Percentiles rank a stretch among this genome's conserved stretches.
phyloP scores from a whole-genome alignment of 495 filamentous ascomycete species.

The Podospora pseudocomata region DNA sequence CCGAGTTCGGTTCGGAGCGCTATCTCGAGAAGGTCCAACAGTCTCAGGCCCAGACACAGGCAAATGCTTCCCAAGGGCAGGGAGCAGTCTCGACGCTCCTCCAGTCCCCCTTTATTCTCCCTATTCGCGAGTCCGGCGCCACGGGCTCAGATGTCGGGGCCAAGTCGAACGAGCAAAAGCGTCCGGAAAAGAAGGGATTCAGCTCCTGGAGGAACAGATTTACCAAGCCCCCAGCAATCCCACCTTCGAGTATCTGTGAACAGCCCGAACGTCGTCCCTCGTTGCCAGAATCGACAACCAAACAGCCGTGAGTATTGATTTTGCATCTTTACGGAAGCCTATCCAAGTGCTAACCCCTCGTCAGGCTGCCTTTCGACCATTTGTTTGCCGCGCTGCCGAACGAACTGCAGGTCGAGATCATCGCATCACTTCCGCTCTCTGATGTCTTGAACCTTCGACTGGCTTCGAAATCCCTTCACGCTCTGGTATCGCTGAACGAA shows the following conservation, averaged over 20 bases:
- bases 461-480: conserved; percentile 51
- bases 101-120: conserved; percentile 41
- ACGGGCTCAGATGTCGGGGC: conserved; percentile 23
- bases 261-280: conserved; percentile 23
- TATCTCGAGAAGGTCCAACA: conserved; percentile 51
- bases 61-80: conserved; percentile 27
- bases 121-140: conserved; percentile 35
- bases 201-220: conserved; percentile 23
- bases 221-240: conserved; percentile 20
- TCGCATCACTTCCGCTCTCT: conserved; percentile 51
- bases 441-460: conserved; percentile 51
- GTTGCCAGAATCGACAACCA: conserved; percentile 17
- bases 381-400: conserved; percentile 50
- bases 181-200: conserved; percentile 33
- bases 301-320: conserved; percentile 22
- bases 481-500: conserved; percentile 54
- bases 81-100: conserved; percentile 9
- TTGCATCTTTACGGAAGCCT: not conserved
- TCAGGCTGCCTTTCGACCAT: conserved; percentile 43
- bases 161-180: conserved; percentile 36
- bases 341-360: conserved; percentile 14
- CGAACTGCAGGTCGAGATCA: conserved; percentile 55
- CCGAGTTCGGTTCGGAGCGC: conserved; percentile 56
- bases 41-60: conserved; percentile 18
- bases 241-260: conserved; percentile 12